Conservation (phyloP, 768 basidiomycete genomes). For the Coprinellus micaceus region DNA sequence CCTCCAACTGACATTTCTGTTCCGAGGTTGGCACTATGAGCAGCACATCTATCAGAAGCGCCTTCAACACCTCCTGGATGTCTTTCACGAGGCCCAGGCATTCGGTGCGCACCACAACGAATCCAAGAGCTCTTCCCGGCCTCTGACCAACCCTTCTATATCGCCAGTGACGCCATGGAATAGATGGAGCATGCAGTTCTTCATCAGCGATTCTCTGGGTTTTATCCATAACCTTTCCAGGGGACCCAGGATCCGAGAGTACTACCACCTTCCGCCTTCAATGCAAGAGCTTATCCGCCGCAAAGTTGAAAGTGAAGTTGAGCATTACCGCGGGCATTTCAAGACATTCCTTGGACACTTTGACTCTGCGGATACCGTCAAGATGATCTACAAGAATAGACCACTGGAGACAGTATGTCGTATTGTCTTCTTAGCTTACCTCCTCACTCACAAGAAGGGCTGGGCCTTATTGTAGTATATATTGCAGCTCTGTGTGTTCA, state of each 20-base stretch:
- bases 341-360: constrained; percentile 12
- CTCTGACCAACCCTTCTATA: neutral
- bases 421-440: neutral
- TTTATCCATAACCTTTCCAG: neutral
- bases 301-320: constrained; percentile 13
- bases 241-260: neutral
- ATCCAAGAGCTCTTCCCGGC: neutral
- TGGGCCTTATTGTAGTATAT: constrained; percentile 11
- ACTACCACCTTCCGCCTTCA: neutral
- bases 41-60: constrained; percentile 18
- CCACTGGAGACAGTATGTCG: constrained; percentile 13
- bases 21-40: constrained; percentile 20
- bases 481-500: constrained; percentile 12
- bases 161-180: neutral
- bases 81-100: constrained; percentile 15
- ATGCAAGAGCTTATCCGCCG: neutral
- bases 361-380: constrained; percentile 13
- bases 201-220: neutral
- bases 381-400: constrained; percentile 9
- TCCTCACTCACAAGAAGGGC: neutral
- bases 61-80: constrained; percentile 12
- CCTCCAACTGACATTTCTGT: neutral
- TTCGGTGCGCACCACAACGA: constrained; percentile 5
- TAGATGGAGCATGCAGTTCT: neutral
- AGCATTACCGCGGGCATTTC: constrained; percentile 3